Conservation (phyloP, 495 filamentous ascomycete species). For the Physcia stellaris region DNA sequence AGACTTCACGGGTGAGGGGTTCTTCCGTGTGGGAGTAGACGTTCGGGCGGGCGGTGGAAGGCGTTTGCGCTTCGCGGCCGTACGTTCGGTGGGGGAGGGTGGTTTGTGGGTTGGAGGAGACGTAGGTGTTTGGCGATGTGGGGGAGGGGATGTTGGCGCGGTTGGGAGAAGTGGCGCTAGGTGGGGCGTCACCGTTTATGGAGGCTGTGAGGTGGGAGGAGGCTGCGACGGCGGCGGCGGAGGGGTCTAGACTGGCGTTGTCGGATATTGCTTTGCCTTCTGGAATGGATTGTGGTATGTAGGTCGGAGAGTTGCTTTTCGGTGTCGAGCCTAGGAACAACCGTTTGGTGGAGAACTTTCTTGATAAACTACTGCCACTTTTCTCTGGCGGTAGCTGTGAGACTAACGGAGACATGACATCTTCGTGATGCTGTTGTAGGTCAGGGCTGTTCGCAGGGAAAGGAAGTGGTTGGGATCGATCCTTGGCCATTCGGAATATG, state of each 20-base stretch:
- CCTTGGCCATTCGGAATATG: slow-evolving; percentile 77
- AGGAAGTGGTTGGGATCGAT: slow-evolving; percentile 78
- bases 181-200: slow-evolving; percentile 55
- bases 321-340: slow-evolving; percentile 70
- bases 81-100: slow-evolving; percentile 33
- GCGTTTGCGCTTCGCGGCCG: slow-evolving; percentile 18
- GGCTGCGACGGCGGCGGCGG: slow-evolving; percentile 52
- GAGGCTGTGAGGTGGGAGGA: slow-evolving; percentile 60
- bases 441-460: slow-evolving; percentile 20
- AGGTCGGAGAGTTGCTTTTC: slow-evolving; percentile 71
- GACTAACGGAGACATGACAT: slow-evolving; percentile 28
- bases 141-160: slow-evolving; percentile 59
- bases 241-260: slow-evolving; percentile 40
- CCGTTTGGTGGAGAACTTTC: slow-evolving; percentile 85
- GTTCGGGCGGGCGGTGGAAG: slow-evolving; percentile 19
- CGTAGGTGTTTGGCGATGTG: slow-evolving; percentile 57
- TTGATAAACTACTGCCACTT: slow-evolving; percentile 40
- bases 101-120: slow-evolving; percentile 31
- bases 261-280: slow-evolving; percentile 41
- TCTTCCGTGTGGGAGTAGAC: slow-evolving; percentile 34
- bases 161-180: slow-evolving; percentile 34
- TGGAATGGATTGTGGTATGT: slow-evolving; percentile 43
- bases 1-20: slow-evolving; percentile 17
- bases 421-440: slow-evolving; percentile 26
- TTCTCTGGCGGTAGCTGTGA: slow-evolving; percentile 18